phyloP scores from a whole-genome alignment of 2,329 filamentous ascomycete species.

The Ophiocordyceps camponoti-leonardi region DNA sequence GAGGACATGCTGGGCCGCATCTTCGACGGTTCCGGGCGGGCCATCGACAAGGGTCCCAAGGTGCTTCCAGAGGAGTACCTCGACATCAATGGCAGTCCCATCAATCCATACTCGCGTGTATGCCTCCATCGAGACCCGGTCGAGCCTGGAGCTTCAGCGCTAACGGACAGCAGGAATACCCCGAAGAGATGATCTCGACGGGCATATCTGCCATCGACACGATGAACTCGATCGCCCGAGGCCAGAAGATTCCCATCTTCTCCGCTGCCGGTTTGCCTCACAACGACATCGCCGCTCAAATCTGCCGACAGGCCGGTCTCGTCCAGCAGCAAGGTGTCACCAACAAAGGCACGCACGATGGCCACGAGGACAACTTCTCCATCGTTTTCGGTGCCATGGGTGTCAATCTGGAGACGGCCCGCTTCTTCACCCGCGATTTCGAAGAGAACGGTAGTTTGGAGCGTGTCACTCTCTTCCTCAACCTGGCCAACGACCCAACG shows the following conservation, averaged over 20 bases:
- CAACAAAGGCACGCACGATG: constrained; percentile 91
- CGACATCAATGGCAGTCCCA: constrained; percentile 97
- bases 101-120: constrained; percentile 96
- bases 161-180: constrained; percentile 55
- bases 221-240: constrained; percentile 95
- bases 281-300: constrained; percentile 98
- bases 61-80: constrained; percentile 95
- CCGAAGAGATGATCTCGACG: constrained; percentile 99
- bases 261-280: constrained; percentile 95
- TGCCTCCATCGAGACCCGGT: neutral
- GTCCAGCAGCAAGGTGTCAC: constrained; percentile 63
- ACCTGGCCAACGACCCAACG: constrained; percentile 98
- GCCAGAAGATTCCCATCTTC: constrained; percentile 99
- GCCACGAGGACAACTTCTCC: constrained; percentile 97
- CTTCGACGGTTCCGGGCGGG: constrained; percentile 93
- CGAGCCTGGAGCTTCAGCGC: neutral
- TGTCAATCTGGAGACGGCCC: constrained; percentile 97
- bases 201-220: constrained; percentile 98
- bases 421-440: constrained; percentile 97
- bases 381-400: constrained; percentile 99
- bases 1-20: constrained; percentile 99
- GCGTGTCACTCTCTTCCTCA: constrained; percentile 92
- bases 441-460: constrained; percentile 99
- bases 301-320: constrained; percentile 90
- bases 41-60: constrained; percentile 98